Evolutionary conservation across 2,329 filamentous ascomycete genomes (phyloP).

Genomic region (Pseudonectria buxi): DNA sequence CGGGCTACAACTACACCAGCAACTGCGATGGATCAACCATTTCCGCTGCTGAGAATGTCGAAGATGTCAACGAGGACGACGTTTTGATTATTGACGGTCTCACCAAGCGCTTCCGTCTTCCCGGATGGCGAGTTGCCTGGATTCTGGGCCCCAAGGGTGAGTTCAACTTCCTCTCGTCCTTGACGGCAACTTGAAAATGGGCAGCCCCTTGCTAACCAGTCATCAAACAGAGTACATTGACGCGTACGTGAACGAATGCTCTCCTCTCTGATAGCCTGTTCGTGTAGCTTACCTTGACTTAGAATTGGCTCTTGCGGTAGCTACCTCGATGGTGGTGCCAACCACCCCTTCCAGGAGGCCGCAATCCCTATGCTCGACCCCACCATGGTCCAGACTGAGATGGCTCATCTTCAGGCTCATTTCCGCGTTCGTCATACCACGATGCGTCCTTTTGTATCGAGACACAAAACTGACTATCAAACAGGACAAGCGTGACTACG

Average conservation of each 20-base stretch:
- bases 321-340: constrained; percentile 90
- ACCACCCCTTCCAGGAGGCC: constrained; percentile 92
- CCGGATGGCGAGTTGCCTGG: constrained; percentile 96
- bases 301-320: constrained; percentile 83
- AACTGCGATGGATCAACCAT: constrained; percentile 87
- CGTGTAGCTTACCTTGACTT: constrained; percentile 10
- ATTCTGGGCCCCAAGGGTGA: constrained; percentile 77
- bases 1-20: constrained; percentile 90
- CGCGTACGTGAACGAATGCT: constrained; percentile 43
- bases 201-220: constrained; percentile 7
- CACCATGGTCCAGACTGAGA: constrained; percentile 69
- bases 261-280: not conserved
- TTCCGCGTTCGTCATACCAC: constrained; percentile 54
- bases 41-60: constrained; percentile 80
- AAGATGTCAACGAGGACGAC: constrained; percentile 83
- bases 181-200: not conserved
- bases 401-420: constrained; percentile 81
- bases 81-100: constrained; percentile 93
- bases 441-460: too few relatives aligned
- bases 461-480: constrained; percentile 12
- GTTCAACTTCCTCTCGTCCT: constrained; percentile 4
- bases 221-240: constrained; percentile 69
- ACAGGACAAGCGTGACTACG: constrained; percentile 82
- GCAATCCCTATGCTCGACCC: constrained; percentile 92
- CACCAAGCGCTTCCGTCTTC: constrained; percentile 93